Conservation (phyloP, 2,329 filamentous ascomycete species). For the Blastomyces emzantsi region DNA sequence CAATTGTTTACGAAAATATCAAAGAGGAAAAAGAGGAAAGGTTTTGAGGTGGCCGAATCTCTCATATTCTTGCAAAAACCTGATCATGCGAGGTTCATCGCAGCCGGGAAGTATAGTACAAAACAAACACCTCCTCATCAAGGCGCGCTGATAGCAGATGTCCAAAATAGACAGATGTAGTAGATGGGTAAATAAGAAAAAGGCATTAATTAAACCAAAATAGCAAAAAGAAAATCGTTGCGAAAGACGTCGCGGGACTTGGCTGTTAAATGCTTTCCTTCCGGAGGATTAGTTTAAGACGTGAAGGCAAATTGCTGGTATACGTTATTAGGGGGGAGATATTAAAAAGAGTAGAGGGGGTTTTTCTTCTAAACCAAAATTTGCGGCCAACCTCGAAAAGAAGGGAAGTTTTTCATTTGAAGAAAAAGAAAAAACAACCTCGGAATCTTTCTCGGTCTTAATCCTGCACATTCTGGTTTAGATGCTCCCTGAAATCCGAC, state of each 20-base stretch:
- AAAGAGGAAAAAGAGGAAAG: background rate
- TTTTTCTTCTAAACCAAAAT: conserved; percentile 32
- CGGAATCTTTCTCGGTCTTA: conserved; percentile 23
- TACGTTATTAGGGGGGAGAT: conserved; percentile 22
- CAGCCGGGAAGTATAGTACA: conserved; percentile 17
- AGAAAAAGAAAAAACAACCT: conserved; percentile 18
- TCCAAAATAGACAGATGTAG: conserved; percentile 15
- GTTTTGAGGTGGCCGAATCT: conserved; percentile 38
- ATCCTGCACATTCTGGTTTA: conserved; percentile 30
- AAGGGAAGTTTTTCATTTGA: conserved; percentile 25
- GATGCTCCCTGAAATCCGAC: conserved; percentile 20
- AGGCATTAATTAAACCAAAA: conserved; percentile 18
- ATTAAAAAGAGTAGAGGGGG: conserved; percentile 32
- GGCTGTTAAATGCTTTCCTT: conserved; percentile 14
- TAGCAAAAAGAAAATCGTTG: conserved; percentile 22
- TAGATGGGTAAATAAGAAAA: conserved; percentile 19
- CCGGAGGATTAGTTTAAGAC: conserved; percentile 7
- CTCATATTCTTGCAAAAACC: conserved; percentile 31
- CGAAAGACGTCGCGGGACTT: conserved; percentile 26
- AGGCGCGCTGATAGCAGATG: conserved; percentile 13
- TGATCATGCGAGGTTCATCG: conserved; percentile 25
- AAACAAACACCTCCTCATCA: conserved; percentile 13
- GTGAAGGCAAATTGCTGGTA: conserved; percentile 23
- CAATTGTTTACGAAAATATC: background rate
- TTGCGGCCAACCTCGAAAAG: conserved; percentile 40